Conservation (phyloP, 768 basidiomycete species). For the Lentinula sp. region DNA sequence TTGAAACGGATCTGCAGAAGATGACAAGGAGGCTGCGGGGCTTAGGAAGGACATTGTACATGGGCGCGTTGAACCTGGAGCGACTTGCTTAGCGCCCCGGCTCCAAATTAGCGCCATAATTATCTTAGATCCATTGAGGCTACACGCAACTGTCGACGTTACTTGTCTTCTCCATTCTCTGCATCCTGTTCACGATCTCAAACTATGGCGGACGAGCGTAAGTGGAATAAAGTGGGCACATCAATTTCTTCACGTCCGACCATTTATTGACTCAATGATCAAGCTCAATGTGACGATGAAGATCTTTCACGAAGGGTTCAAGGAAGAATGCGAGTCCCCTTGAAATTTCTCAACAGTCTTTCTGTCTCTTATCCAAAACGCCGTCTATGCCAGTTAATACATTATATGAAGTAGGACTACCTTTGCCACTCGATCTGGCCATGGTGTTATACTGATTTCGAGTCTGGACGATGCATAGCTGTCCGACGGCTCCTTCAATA, state of each 20-base stretch:
- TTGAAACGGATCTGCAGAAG: constrained; percentile 50
- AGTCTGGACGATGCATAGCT: constrained; percentile 23
- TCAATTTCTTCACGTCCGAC: background rate
- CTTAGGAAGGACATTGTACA: background rate
- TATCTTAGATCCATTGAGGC: background rate
- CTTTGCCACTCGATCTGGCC: background rate
- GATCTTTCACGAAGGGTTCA: constrained; percentile 37
- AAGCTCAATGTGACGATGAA: constrained; percentile 28
- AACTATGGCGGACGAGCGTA: constrained; percentile 11
- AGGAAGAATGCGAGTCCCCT: constrained; percentile 35
- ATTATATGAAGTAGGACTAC: constrained; percentile 31
- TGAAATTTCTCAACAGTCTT: background rate
- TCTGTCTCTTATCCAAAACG: background rate
- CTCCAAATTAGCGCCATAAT: background rate
- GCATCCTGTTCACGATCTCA: background rate
- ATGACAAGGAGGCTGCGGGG: background rate
- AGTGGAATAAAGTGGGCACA: constrained; percentile 14
- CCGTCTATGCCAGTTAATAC: constrained; percentile 28
- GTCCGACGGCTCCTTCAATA: constrained; percentile 45
- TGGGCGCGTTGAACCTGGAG: background rate
- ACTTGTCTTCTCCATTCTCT: background rate
- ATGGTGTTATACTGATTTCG: no score
- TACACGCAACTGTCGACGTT: background rate
- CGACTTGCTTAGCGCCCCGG: background rate
- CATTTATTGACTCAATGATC: background rate